These are phyloP conservation scores for Lipomyces japonicus DNA, from an alignment of 805 yeast genomes.

Conservation along the genomic window DNA sequence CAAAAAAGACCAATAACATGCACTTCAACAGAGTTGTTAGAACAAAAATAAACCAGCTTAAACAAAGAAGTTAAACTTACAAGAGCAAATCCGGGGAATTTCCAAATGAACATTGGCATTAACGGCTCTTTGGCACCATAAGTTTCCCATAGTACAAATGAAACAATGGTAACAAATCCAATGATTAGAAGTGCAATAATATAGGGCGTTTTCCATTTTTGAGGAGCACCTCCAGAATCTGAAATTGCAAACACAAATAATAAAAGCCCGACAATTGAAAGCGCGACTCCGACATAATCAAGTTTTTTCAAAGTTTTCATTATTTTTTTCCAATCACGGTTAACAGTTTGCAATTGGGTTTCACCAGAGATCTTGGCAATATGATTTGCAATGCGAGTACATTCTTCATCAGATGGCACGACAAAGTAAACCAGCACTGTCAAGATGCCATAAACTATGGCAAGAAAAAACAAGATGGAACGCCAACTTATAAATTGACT, in stretches of 20 bases:
- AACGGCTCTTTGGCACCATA: constrained; percentile 41
- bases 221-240: constrained; percentile 41
- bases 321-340: constrained; percentile 37
- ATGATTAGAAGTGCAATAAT: constrained; percentile 44
- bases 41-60: not conserved
- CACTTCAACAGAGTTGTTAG: too few species aligned
- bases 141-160: constrained; percentile 43
- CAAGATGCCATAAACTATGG: constrained; percentile 39
- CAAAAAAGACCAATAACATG: constrained; percentile 40
- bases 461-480: constrained; percentile 42
- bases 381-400: constrained; percentile 2
- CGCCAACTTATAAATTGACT: constrained; percentile 43
- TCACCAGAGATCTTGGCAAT: constrained; percentile 6
- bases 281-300: constrained; percentile 46
- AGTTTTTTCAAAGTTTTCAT: constrained; percentile 40
- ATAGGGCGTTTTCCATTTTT: constrained; percentile 47
- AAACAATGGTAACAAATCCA: constrained; percentile 40
- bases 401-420: constrained; percentile 40
- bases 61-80: constrained; percentile 21
- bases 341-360: constrained; percentile 40
- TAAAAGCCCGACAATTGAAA: constrained; percentile 43
- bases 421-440: constrained; percentile 33
- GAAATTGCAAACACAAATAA: constrained; percentile 46
- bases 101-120: constrained; percentile 48
- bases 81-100: constrained; percentile 41